These are phyloP conservation scores for Aaosphaeria pasadenensis DNA, from an alignment of 2,329 filamentous ascomycete genomes.

Conservation along the genomic window DNA sequence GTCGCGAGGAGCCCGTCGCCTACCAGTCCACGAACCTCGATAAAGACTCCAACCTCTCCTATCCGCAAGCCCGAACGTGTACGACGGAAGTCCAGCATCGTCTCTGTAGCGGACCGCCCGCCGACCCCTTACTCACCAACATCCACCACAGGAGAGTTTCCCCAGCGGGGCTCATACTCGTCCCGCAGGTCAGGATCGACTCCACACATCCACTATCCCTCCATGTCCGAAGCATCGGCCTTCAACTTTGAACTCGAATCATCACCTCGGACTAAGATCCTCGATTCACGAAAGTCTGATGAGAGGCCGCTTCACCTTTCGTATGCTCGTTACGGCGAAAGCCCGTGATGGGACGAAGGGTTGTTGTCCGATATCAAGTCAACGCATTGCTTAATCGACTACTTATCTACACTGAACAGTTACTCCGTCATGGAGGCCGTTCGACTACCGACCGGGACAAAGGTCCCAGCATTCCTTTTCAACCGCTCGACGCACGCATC, in stretches of 20 bases:
- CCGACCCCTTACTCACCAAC: conserved; percentile 39
- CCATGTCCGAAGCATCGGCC: conserved; percentile 35
- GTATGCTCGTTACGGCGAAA: conserved; percentile 9
- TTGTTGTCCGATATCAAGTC: too few relatives aligned
- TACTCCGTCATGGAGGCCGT: too few relatives aligned
- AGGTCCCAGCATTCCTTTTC: too few relatives aligned
- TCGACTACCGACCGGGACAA: too few relatives aligned
- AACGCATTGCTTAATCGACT: too few relatives aligned
- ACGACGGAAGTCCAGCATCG: conserved; percentile 34
- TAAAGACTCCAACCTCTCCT: conserved; percentile 20
- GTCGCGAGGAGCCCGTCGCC: conserved; percentile 26
- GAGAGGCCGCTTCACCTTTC: conserved; percentile 14
- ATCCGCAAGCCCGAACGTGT: conserved; percentile 29
- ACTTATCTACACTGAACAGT: too few relatives aligned
- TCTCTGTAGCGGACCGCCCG: conserved; percentile 33
- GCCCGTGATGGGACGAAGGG: conserved; percentile 4
- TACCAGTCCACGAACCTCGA: conserved; percentile 12
- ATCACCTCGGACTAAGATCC: conserved; percentile 4
- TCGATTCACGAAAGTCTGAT: conserved; percentile 11
- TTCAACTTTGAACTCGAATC: conserved; percentile 30
- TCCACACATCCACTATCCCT: conserved; percentile 34
- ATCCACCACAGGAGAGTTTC: conserved; percentile 26
- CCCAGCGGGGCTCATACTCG: conserved; percentile 16
- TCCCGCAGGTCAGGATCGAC: conserved; percentile 23
- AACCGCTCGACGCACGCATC: too few relatives aligned